These are phyloP conservation scores for Stagonosporopsis cucurbitacearum DNA, from an alignment of 2,329 filamentous ascomycete species.

Conservation along the genomic window DNA sequence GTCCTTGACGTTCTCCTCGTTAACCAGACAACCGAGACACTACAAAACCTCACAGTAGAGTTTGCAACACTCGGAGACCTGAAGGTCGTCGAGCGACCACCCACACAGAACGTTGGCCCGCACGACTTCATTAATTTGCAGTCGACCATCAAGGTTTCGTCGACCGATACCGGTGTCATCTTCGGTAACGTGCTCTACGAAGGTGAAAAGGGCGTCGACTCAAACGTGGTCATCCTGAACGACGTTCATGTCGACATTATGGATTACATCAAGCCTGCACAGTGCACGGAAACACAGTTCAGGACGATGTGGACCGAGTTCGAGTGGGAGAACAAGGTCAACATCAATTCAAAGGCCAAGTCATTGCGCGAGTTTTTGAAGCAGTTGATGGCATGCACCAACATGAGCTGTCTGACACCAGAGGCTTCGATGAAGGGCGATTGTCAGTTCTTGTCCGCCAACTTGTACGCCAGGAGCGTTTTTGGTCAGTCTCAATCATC, in stretches of 20 bases:
- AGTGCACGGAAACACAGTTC: conserved; percentile 98
- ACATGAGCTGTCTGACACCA: conserved; percentile 97
- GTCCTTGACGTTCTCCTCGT: conserved; percentile 94
- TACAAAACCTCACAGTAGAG: conserved; percentile 96
- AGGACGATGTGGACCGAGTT: conserved; percentile 99
- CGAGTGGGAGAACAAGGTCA: conserved; percentile 99
- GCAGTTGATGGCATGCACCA: conserved; percentile 95
- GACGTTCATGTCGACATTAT: conserved; percentile 99
- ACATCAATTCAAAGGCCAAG: conserved; percentile 98
- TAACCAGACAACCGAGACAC: conserved; percentile 94
- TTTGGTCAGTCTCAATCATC: conserved; percentile 77
- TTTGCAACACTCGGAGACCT: conserved; percentile 98
- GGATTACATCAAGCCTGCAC: conserved; percentile 98
- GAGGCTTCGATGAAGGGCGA: conserved; percentile 97
- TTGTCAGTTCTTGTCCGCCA: conserved; percentile 96
- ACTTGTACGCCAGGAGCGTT: conserved; percentile 93
- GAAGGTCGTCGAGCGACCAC: conserved; percentile 95
- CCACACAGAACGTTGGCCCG: conserved; percentile 91
- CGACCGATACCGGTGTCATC: conserved; percentile 96
- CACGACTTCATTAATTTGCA: conserved; percentile 99
- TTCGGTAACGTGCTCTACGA: conserved; percentile 99
- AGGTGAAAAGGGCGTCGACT: conserved; percentile 68
- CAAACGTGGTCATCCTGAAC: conserved; percentile 96
- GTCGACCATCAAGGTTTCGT: conserved; percentile 97
- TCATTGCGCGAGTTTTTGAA: conserved; percentile 89